Base-by-base conservation (phyloP, 176 grass and related monocot genomes). In the Juncus effusus region DNA sequence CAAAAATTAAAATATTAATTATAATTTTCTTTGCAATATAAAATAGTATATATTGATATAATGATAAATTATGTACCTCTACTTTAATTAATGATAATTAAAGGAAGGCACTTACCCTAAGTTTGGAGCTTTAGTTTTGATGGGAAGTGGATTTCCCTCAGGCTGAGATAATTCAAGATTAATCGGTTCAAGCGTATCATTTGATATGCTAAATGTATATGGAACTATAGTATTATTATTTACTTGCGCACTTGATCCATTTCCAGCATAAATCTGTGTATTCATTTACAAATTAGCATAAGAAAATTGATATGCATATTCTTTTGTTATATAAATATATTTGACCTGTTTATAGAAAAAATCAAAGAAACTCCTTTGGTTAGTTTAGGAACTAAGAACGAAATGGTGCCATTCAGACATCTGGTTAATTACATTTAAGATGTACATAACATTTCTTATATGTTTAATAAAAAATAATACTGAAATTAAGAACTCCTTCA, bases 141-240 rank as follows among this genome's bases (percentile, higher is more conserved):
- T 61, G 9, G 36, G 16, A 58, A 64, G 58, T 10, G 4, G 54
- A 70, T 71, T 55, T 5, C 49, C 39, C 3, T 47, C 51, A 45
- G 76, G 65, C 49, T 80, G 76, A 75, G 65, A 70, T 47, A 84
- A 58, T 53, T 74, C 74, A 70, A 85, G 86, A 79, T 76, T 68
- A 63, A 68, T 51, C 3, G 3, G 16, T 42, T 59, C 55, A 67
- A 49, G 40, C 14, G 54, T 77, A 45, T 79, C 56, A 44, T 84
- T 54, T 4, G 16, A 72, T 59, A 59, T 61, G 4, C 14, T 55
- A 51, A 79, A 81, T 64, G 56, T 51, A 13, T 73, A 60, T 47
- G 60, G 66, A 56, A 59, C 57, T 3, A 35, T 59, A 41, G 70
- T 59, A 72, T 53, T 51, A 69, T 58, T 72, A 0, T 67, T 50